Evolutionary conservation across 169 alveolate species (phyloP).

Genomic region (Cryptosporidium felis): DNA sequence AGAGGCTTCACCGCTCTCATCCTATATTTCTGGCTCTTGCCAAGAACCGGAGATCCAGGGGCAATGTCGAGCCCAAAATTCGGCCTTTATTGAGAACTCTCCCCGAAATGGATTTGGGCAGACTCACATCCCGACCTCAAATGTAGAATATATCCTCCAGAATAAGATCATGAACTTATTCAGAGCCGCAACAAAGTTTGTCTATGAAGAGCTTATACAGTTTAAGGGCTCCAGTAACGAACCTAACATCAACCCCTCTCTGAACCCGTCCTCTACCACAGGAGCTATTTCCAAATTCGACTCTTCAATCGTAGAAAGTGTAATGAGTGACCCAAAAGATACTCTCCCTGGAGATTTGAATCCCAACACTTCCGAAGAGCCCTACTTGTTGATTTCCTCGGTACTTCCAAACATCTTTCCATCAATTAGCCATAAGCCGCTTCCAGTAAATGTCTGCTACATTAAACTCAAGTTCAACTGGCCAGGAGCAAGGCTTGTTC

Average conservation of each 20-base stretch:
- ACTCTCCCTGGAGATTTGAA: not conserved
- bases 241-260: not conserved
- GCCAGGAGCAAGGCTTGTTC: constrained; percentile 76
- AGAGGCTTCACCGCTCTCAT: no score
- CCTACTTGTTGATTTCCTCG: constrained; percentile 74
- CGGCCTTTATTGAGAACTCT: not conserved
- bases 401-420: constrained; percentile 73
- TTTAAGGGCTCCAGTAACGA: constrained; percentile 6
- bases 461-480: constrained; percentile 75
- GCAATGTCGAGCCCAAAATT: no score
- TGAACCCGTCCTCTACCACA: not conserved
- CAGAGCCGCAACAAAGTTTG: constrained; percentile 57
- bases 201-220: constrained; percentile 58
- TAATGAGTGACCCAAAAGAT: constrained; percentile 64
- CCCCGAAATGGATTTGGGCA: not conserved
- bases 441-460: constrained; percentile 75
- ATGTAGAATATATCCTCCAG: constrained; percentile 59
- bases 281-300: constrained; percentile 25
- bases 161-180: constrained; percentile 39
- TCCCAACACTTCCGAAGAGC: constrained; percentile 67
- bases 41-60: no score
- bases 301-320: constrained; percentile 71
- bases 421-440: constrained; percentile 56
- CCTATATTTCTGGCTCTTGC: no score
- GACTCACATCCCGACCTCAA: constrained; percentile 22